phyloP scores from a whole-genome alignment of 2,329 filamentous ascomycete species.

The Dactylonectria macrodidyma region DNA sequence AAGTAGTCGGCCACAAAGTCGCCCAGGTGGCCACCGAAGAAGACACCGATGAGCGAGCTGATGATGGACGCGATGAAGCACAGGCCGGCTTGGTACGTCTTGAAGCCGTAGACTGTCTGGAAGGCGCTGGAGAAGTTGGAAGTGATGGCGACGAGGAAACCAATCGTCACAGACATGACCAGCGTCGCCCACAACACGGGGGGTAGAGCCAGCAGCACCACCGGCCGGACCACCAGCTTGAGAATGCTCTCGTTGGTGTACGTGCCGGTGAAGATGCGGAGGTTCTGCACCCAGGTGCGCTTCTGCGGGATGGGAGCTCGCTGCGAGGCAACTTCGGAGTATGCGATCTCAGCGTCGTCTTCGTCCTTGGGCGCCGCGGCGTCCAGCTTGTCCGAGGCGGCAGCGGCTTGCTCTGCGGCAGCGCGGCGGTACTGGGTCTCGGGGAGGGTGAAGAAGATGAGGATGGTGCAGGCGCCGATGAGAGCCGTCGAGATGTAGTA shows the following conservation, averaged over 20 bases:
- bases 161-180: conserved; percentile 66
- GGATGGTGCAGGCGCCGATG: conserved; percentile 59
- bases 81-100: conserved; percentile 61
- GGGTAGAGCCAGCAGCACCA: conserved; percentile 63
- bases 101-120: conserved; percentile 58
- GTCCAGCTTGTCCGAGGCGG: neutral
- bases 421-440: conserved; percentile 63
- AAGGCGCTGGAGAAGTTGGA: conserved; percentile 63
- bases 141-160: conserved; percentile 66
- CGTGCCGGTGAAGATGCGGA: conserved; percentile 32
- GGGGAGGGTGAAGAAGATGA: conserved; percentile 66
- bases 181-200: conserved; percentile 67
- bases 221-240: conserved; percentile 62
- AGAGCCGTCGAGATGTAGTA: conserved; percentile 64
- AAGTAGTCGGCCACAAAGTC: conserved; percentile 54
- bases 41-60: conserved; percentile 55
- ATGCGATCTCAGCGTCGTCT: conserved; percentile 20
- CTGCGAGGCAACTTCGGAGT: conserved; percentile 20
- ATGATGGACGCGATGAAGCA: conserved; percentile 63
- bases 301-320: conserved; percentile 10
- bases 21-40: conserved; percentile 53
- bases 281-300: conserved; percentile 25
- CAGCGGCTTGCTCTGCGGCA: neutral
- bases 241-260: conserved; percentile 37
- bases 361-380: conserved; percentile 18